Conservation (phyloP, 257 asterid genomes). For the Fraxinus americana region DNA sequence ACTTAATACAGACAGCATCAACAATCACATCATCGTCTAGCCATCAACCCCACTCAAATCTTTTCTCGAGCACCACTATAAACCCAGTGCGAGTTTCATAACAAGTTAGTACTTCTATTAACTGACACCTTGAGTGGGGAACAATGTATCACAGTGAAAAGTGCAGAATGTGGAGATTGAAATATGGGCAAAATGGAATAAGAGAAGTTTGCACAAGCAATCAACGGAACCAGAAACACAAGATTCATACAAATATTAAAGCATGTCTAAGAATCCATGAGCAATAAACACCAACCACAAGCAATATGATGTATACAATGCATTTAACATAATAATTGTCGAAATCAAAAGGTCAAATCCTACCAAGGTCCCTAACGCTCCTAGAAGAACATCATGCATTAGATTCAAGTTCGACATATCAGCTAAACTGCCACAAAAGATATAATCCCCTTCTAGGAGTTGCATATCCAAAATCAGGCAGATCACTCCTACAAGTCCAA, state of each 20-base stretch:
- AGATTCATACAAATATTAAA: background rate
- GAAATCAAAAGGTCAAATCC: slow-evolving; percentile 12
- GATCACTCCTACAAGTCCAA: slow-evolving; percentile 26
- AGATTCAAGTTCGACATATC: slow-evolving; percentile 4
- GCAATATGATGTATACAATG: background rate
- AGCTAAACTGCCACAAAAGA: slow-evolving; percentile 12
- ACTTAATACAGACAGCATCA: slow-evolving; percentile 29
- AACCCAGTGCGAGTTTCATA: slow-evolving; percentile 18
- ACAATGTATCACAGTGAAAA: background rate
- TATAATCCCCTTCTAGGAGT: slow-evolving; percentile 2
- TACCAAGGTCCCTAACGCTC: slow-evolving; percentile 13
- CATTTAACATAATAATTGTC: background rate
- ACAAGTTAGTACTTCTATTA: slow-evolving; percentile 22
- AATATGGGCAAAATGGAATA: background rate
- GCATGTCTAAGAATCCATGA: background rate
- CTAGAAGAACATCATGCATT: slow-evolving; percentile 18
- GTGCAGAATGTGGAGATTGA: background rate
- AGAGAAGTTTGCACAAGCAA: background rate
- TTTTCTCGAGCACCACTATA: slow-evolving; percentile 33
- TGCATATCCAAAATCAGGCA: slow-evolving; percentile 7
- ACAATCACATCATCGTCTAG: slow-evolving; percentile 29
- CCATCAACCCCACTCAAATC: slow-evolving; percentile 26
- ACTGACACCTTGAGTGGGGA: background rate
- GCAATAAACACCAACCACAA: background rate
- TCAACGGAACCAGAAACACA: background rate